A percentile compares a stretch with the other conserved stretches of the same genome.
phyloP scores from a whole-genome alignment of 2,329 filamentous ascomycete species.

The Trichoderma sp. region DNA sequence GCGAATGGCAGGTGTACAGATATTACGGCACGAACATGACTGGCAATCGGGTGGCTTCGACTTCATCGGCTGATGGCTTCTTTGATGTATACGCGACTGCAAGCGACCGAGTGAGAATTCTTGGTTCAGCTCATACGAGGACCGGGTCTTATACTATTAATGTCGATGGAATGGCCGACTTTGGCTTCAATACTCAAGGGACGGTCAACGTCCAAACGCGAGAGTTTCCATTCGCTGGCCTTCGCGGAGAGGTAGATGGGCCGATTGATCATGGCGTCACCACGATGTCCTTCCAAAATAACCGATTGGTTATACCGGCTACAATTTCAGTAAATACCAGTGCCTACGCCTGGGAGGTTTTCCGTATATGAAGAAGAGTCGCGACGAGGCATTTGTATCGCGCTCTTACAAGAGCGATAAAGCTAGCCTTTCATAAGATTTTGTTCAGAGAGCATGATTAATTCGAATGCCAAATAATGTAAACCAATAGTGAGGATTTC shows the following conservation, averaged over 20 bases:
- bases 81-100: slow-evolving; percentile 16
- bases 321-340: slow-evolving; percentile 11
- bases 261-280: slow-evolving; percentile 13
- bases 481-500: not conserved
- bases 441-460: not conserved
- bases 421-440: not conserved
- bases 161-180: slow-evolving; percentile 11
- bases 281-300: slow-evolving; percentile 7
- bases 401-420: not conserved
- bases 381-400: not conserved
- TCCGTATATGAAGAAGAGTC: not conserved
- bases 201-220: slow-evolving; percentile 1
- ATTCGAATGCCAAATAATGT: too few species aligned
- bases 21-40: slow-evolving; percentile 17
- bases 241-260: slow-evolving; percentile 10
- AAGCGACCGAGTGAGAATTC: slow-evolving; percentile 12
- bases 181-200: slow-evolving; percentile 7
- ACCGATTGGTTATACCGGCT: slow-evolving; percentile 1
- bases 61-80: not conserved
- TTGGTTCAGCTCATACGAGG: slow-evolving; percentile 6
- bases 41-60: not conserved
- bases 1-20: slow-evolving; percentile 15
- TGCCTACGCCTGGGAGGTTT: slow-evolving; percentile 15
- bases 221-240: slow-evolving; percentile 9
- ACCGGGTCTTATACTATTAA: slow-evolving; percentile 4